Evolutionary conservation across 208 protist species (phyloP).

Genomic region (Entamoeba moshkovskii): DNA sequence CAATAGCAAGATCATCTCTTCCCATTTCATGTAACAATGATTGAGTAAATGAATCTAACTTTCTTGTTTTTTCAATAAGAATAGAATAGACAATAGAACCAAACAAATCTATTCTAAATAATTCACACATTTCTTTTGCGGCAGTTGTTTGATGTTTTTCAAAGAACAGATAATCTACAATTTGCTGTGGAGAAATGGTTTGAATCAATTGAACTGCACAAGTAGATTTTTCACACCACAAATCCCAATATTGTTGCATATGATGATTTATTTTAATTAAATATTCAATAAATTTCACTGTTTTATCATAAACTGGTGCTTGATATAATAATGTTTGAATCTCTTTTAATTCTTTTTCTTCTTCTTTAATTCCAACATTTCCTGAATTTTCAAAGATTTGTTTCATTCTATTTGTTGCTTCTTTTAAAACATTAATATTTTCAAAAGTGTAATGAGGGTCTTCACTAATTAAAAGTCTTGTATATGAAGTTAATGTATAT

Average conservation of each 20-base stretch:
- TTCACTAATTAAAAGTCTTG: neutral
- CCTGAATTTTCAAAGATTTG: neutral
- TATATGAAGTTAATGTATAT: neutral
- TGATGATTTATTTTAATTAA: neutral
- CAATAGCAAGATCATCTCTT: neutral
- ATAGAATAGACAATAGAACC: neutral
- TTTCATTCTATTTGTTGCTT: neutral
- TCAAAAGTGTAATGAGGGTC: neutral
- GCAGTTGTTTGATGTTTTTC: neutral
- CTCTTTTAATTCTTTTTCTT: neutral
- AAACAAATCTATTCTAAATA: neutral
- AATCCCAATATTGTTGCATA: neutral
- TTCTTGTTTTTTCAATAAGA: neutral
- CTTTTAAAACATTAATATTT: neutral
- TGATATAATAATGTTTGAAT: neutral
- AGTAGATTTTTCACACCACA: neutral
- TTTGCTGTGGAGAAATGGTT: neutral
- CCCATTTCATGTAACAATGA: neutral
- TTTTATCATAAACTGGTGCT: neutral
- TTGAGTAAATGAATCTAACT: neutral
- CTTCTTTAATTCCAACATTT: neutral
- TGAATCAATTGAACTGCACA: neutral
- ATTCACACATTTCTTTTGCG: neutral
- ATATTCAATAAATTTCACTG: neutral
- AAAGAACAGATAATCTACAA: neutral